Percentiles rank a stretch among this genome's conserved stretches.
Evolutionary conservation across 148 eudicot species (phyloP).

Genomic region (Rhododendron griersonianum): DNA sequence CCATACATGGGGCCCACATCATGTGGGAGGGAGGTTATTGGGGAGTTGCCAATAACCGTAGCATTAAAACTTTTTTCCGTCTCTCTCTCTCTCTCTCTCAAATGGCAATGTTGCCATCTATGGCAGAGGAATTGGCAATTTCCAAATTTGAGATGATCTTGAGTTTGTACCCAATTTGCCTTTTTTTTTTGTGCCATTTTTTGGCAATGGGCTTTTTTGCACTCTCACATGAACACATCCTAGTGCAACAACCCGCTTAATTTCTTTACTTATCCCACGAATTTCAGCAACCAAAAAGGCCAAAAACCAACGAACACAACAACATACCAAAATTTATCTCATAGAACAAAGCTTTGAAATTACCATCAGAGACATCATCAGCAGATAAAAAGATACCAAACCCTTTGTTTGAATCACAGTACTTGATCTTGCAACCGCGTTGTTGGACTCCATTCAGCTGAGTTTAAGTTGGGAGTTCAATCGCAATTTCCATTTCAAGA

Average conservation of each 20-base stretch:
- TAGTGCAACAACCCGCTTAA: not conserved
- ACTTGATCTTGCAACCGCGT: constrained; percentile 75
- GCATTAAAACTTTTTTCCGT: too few species aligned
- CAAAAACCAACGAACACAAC: not conserved
- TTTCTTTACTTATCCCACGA: not conserved
- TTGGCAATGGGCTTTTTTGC: not conserved
- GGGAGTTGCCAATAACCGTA: too few species aligned
- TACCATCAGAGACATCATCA: constrained; percentile 56
- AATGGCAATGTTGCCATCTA: too few species aligned
- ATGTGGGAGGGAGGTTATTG: too few species aligned
- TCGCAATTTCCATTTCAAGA: not conserved
- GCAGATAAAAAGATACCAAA: constrained; percentile 63
- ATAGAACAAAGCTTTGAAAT: not conserved
- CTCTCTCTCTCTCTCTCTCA: not conserved
- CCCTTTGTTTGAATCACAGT: constrained; percentile 66
- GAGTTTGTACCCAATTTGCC: not conserved
- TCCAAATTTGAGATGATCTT: not conserved
- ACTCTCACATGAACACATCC: not conserved
- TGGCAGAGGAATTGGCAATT: not conserved
- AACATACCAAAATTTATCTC: not conserved
- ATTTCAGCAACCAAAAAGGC: not conserved
- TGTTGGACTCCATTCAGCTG: constrained; percentile 73
- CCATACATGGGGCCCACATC: too few species aligned
- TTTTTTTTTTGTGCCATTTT: not conserved
- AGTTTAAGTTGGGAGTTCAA: not conserved